Evolutionary conservation across 192 early-diverging fungal genomes (phyloP).

Genomic region (Coemansia sp.): DNA sequence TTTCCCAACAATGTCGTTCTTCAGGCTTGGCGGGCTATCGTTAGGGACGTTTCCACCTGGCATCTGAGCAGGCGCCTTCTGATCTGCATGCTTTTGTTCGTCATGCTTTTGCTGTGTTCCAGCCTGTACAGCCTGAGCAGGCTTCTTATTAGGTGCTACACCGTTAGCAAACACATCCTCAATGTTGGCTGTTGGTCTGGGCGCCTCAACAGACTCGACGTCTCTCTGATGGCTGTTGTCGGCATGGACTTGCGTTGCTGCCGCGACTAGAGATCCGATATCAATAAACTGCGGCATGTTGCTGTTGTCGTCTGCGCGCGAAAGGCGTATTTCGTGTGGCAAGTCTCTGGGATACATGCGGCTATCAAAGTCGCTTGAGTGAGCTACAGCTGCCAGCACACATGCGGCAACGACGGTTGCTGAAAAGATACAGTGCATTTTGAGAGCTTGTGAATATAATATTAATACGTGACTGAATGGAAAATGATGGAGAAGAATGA

Average conservation of each 20-base stretch:
- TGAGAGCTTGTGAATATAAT: not conserved
- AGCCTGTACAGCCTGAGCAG: not conserved
- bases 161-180: conserved; percentile 5
- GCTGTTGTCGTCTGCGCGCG: conserved; percentile 17
- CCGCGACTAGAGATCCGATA: conserved; percentile 8
- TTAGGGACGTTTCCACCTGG: not conserved
- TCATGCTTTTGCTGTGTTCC: not conserved
- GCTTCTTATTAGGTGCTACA: not conserved
- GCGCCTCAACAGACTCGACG: not conserved
- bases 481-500: not conserved
- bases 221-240: conserved; percentile 1
- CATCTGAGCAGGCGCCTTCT: not conserved
- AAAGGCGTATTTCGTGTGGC: conserved; percentile 4
- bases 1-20: not conserved
- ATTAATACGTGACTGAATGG: not conserved
- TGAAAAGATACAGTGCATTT: not conserved
- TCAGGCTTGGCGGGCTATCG: not conserved
- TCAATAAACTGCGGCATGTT: conserved; percentile 26
- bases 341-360: not conserved
- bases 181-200: conserved; percentile 24
- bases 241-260: conserved; percentile 5
- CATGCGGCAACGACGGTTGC: no score
- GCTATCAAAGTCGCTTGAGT: not conserved
- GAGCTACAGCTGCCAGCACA: not conserved
- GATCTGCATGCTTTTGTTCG: not conserved